phyloP scores from a whole-genome alignment of 305 asterid genomes.

The Fraxinus xanthoxyloides region DNA sequence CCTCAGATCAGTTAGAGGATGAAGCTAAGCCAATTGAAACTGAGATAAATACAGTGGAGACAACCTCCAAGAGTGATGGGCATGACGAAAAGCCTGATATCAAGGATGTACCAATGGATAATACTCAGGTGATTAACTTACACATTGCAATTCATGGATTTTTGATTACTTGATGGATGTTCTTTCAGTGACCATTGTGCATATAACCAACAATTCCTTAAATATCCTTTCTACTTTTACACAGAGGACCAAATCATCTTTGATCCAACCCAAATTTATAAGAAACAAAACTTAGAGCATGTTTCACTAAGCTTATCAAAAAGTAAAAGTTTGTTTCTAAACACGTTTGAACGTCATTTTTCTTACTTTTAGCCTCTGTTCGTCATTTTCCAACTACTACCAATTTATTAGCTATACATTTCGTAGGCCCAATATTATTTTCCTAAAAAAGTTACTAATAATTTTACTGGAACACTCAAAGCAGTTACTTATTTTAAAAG shows the following conservation, averaged over 20 bases:
- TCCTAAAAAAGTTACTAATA: not conserved
- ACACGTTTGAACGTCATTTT: not conserved
- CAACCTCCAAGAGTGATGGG: constrained; percentile 49
- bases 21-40: constrained; percentile 58
- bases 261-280: not conserved
- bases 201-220: not conserved
- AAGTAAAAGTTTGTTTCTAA: not conserved
- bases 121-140: constrained; percentile 47
- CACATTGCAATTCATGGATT: not conserved
- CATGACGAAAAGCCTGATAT: constrained; percentile 82
- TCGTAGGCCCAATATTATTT: not conserved
- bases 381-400: not conserved
- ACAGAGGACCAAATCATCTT: not conserved
- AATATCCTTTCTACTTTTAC: not conserved
- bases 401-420: not conserved
- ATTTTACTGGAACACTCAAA: not conserved
- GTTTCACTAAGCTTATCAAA: not conserved
- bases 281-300: not conserved
- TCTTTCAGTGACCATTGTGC: not conserved
- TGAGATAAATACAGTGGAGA: constrained; percentile 39
- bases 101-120: constrained; percentile 73
- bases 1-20: constrained; percentile 66
- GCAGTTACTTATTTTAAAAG: not conserved
- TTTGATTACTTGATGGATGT: not conserved
- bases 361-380: not conserved